Base-by-base conservation (phyloP, 2,329 filamentous ascomycete species). In the Cadophora sp. region DNA sequence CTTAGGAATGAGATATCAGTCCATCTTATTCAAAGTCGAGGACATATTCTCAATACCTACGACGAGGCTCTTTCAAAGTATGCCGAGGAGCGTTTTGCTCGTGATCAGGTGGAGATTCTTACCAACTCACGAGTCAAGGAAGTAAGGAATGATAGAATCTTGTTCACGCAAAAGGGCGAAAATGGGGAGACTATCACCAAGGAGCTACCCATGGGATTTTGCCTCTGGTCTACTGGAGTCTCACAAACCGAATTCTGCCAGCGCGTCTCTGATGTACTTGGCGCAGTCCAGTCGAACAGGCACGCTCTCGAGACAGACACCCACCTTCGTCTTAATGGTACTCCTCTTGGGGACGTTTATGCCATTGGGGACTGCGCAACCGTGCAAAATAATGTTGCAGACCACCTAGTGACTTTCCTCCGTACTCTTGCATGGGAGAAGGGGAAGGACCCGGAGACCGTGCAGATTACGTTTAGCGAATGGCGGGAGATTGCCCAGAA, bases 1-100 rank as follows among this genome's bases (percentile, higher is more conserved):
- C 81, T 99, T n/a, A 89, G 96, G 69, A 98, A 98, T 77, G 94
- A 99, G 78, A 97, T 99, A 59, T 98, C 96, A 0, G 95, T 99
- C 1, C 96, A 99, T 76, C 85, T 99, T 56, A 97, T 99, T 69
- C 96, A 99, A 77, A 97, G 93, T 75, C 88, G 96, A 67, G 90
- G 91, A 48, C 96, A 99, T 74, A 99, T 99, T 70, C 84, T 99
- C 36, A 99, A 99, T 81, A 99, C 96, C 0, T 99, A 99, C 77
- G 96, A 99, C 72, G 96, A 99, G 80, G 91, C 93, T 0, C 85
- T 99, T 1, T 97, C 94, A 13, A 89, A 89, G 76, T 99, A 96
- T 77, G 95, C 96, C 22, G 96, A 99, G 80, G 88, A 92, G 62
- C 90, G 92, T 50, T 97, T 99, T 76, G 88, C 91, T 20, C 93